phyloP scores from a whole-genome alignment of 1,284 basidiomycete species.

The Calocybe gambosa region DNA sequence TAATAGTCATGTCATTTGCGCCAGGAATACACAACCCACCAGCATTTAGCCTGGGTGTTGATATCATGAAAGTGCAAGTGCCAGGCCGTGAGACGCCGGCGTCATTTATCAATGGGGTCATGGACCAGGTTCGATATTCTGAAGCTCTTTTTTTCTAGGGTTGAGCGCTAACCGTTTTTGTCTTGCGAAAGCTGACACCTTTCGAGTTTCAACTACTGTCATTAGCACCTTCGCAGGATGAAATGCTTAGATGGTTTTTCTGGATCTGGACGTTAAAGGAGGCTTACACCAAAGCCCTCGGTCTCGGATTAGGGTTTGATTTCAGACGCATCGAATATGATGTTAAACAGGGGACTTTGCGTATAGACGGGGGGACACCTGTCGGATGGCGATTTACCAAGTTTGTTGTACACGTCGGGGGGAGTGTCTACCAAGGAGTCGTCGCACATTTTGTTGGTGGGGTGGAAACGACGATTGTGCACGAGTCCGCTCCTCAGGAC shows the following conservation, averaged over 20 bases:
- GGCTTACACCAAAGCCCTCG: constrained; percentile 80
- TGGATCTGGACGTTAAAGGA: constrained; percentile 86
- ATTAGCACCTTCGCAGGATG: constrained; percentile 28
- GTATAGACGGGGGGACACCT: constrained; percentile 51
- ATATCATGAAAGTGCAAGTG: constrained; percentile 69
- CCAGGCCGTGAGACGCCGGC: constrained; percentile 50
- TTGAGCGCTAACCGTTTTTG: constrained; percentile 2
- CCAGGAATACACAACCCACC: constrained; percentile 49
- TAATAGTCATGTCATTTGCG: constrained; percentile 64
- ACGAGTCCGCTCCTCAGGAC: constrained; percentile 21
- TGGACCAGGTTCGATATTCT: constrained; percentile 49
- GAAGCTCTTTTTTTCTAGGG: neutral
- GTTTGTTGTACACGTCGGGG: constrained; percentile 43
- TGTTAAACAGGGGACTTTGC: constrained; percentile 39
- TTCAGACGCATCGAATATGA: constrained; percentile 70
- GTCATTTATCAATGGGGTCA: constrained; percentile 58
- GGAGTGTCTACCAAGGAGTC: constrained; percentile 55
- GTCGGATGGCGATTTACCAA: constrained; percentile 62
- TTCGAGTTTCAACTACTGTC: constrained; percentile 43
- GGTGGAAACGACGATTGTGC: constrained; percentile 25
- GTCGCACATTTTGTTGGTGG: constrained; percentile 51
- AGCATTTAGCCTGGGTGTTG: constrained; percentile 60
- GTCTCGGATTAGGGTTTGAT: constrained; percentile 75
- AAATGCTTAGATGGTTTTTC: constrained; percentile 56
- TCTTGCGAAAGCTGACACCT: constrained; percentile 46